Evolutionary conservation across 345 rosid genomes (phyloP).

Genomic region (Bretschneidera sinensis): DNA sequence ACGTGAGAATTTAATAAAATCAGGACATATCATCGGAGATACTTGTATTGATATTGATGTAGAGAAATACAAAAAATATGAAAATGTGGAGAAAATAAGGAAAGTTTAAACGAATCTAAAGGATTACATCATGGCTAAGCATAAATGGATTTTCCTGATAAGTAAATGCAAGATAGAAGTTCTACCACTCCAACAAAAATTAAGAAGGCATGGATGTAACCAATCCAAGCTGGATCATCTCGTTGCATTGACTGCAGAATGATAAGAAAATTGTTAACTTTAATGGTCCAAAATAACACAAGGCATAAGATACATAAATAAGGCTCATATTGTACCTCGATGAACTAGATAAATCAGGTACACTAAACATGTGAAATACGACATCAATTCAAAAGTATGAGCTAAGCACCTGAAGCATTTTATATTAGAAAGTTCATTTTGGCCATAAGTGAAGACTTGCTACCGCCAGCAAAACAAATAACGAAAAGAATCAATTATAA

Average conservation of each 20-base stretch:
- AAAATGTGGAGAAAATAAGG: background rate
- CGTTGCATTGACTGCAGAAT: conserved; percentile 83
- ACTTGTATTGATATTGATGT: too few species aligned
- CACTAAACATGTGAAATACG: background rate
- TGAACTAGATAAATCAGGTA: too few species aligned
- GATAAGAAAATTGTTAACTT: conserved; percentile 6
- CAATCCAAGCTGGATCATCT: conserved; percentile 89
- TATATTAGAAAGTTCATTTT: too few species aligned
- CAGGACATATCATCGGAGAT: too few species aligned
- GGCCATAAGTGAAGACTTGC: too few species aligned
- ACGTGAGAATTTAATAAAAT: too few species aligned
- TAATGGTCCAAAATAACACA: conserved; percentile 1
- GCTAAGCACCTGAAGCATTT: too few species aligned
- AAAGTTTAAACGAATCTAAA: background rate
- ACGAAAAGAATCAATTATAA: background rate
- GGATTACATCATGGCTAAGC: background rate
- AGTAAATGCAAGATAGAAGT: conserved; percentile 5
- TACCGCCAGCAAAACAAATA: too few species aligned
- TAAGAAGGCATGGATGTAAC: conserved; percentile 75
- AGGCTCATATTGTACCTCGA: background rate
- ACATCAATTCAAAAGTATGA: too few species aligned
- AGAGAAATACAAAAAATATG: too few species aligned
- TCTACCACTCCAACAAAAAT: conserved; percentile 85
- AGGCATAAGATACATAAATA: background rate
- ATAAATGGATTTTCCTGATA: background rate